Conservation (phyloP, 2,329 filamentous ascomycete species). For the Calonectria fujianensis region DNA sequence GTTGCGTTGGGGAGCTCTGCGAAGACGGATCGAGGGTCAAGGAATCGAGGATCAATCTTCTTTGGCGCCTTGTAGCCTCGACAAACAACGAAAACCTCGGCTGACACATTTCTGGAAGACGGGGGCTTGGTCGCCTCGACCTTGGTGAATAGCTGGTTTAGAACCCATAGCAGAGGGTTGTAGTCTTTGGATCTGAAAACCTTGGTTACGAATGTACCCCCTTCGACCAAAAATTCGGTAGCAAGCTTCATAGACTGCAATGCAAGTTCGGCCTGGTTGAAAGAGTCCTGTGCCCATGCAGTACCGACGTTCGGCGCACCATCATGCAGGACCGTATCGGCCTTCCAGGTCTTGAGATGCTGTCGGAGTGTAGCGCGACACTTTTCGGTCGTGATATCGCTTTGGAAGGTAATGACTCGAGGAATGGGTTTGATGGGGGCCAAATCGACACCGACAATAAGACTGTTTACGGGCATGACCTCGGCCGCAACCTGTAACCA, state of each 20-base stretch:
- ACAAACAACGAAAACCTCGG: slow-evolving; percentile 99
- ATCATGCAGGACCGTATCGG: slow-evolving; percentile 95
- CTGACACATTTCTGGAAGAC: slow-evolving; percentile 95
- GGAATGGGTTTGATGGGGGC: slow-evolving; percentile 97
- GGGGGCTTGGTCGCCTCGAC: slow-evolving; percentile 99
- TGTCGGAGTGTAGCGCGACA: slow-evolving; percentile 91
- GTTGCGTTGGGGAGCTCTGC: slow-evolving; percentile 90
- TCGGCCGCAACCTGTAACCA: slow-evolving; percentile 98
- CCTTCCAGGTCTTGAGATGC: slow-evolving; percentile 97
- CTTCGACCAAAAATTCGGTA: slow-evolving; percentile 92
- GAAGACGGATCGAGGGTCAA: slow-evolving; percentile 93
- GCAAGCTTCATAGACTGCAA: slow-evolving; percentile 94
- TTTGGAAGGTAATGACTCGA: slow-evolving; percentile 94
- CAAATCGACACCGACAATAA: slow-evolving; percentile 96
- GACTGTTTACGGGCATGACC: slow-evolving; percentile 91
- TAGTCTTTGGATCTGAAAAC: slow-evolving; percentile 98
- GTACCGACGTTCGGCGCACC: slow-evolving; percentile 98
- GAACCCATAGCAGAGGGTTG: slow-evolving; percentile 96
- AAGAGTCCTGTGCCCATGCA: slow-evolving; percentile 98
- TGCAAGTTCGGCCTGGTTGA: slow-evolving; percentile 95
- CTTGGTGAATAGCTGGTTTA: slow-evolving; percentile 95
- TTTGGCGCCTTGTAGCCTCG: slow-evolving; percentile 97
- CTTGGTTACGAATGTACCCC: slow-evolving; percentile 97
- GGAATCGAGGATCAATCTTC: slow-evolving; percentile 91
- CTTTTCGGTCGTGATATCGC: slow-evolving; percentile 98